These are phyloP conservation scores for Colletotrichum siamense DNA, from an alignment of 2,329 filamentous ascomycete species.

Conservation along the genomic window DNA sequence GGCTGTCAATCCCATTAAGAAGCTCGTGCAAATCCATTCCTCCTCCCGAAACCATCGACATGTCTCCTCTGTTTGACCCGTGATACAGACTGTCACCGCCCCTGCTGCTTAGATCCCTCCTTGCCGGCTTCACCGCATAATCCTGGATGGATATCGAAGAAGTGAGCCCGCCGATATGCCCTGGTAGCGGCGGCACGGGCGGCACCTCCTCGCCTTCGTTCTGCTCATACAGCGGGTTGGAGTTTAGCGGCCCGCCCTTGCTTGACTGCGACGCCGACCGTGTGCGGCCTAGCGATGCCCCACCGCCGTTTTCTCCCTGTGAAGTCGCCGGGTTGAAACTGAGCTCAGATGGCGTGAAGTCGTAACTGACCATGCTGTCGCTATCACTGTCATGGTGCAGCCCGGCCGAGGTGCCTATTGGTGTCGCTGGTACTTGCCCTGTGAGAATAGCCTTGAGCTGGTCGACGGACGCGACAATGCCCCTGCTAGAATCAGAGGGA, in stretches of 20 bases:
- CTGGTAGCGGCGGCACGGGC: conserved; percentile 61
- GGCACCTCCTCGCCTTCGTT: conserved; percentile 49
- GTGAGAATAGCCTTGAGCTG: conserved; percentile 68
- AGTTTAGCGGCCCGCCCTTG: conserved; percentile 46
- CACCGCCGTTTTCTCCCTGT: conserved; percentile 29
- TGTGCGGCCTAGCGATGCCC: conserved; percentile 30
- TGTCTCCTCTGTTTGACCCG: conserved; percentile 17
- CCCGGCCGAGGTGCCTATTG: conserved; percentile 41
- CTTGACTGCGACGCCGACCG: conserved; percentile 40
- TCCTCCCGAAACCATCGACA: conserved; percentile 39
- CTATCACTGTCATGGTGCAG: conserved; percentile 59
- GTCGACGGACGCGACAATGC: conserved; percentile 64
- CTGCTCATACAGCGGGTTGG: conserved; percentile 44
- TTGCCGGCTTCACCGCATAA: conserved; percentile 35
- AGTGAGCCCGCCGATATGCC: conserved; percentile 34
- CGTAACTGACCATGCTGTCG: conserved; percentile 76
- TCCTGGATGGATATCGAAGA: conserved; percentile 39
- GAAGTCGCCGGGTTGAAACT: conserved; percentile 57
- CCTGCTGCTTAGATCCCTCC: conserved; percentile 47
- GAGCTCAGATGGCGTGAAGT: conserved; percentile 70
- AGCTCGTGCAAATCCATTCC: conserved; percentile 54
- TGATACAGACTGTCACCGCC: conserved; percentile 40
- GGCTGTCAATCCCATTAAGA: conserved; percentile 56
- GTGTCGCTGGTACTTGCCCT: conserved; percentile 50
- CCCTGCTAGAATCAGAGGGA: conserved; percentile 48